These are phyloP conservation scores for Ophiostoma novo-ulmi DNA, from an alignment of 2,329 filamentous ascomycete genomes.

Conservation along the genomic window DNA sequence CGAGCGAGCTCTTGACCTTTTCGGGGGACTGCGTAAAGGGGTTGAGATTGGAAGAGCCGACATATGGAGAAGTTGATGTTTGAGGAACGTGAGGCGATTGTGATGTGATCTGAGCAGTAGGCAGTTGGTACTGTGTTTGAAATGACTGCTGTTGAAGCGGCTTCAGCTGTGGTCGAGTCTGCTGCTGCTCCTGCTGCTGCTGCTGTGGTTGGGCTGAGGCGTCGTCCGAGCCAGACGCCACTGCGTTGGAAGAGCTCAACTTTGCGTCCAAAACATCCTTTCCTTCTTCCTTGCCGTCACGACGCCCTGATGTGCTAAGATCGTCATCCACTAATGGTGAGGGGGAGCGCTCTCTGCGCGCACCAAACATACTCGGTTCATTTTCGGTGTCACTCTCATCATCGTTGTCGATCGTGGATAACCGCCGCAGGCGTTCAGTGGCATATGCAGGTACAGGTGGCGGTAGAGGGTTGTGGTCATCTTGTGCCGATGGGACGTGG, in stretches of 20 bases:
- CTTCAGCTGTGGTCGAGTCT: neutral
- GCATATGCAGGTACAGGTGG: constrained; percentile 39
- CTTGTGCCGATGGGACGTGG: constrained; percentile 49
- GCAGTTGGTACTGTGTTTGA: constrained; percentile 6
- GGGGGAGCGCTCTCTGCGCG: constrained; percentile 55
- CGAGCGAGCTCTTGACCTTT: constrained; percentile 43
- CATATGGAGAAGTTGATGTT: constrained; percentile 36
- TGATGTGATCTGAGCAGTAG: constrained; percentile 1
- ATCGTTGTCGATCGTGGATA: neutral
- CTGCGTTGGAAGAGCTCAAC: neutral
- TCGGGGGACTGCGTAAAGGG: constrained; percentile 40
- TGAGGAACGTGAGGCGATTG: constrained; percentile 17
- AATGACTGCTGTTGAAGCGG: neutral
- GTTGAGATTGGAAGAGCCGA: constrained; percentile 25
- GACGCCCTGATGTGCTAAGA: neutral
- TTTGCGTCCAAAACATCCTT: neutral
- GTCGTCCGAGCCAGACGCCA: neutral
- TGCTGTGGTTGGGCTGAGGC: neutral
- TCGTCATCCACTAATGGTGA: constrained; percentile 38
- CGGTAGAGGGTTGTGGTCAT: constrained; percentile 42
- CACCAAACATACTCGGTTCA: constrained; percentile 43
- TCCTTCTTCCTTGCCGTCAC: neutral
- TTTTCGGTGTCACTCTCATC: constrained; percentile 35
- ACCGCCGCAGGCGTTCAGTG: constrained; percentile 37
- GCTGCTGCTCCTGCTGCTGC: constrained; percentile 8